Percentiles rank a stretch among this genome's conserved stretches.
Evolutionary conservation across 352 stramenopile genomes (phyloP).

Genomic region (Pythium apleroticum): DNA sequence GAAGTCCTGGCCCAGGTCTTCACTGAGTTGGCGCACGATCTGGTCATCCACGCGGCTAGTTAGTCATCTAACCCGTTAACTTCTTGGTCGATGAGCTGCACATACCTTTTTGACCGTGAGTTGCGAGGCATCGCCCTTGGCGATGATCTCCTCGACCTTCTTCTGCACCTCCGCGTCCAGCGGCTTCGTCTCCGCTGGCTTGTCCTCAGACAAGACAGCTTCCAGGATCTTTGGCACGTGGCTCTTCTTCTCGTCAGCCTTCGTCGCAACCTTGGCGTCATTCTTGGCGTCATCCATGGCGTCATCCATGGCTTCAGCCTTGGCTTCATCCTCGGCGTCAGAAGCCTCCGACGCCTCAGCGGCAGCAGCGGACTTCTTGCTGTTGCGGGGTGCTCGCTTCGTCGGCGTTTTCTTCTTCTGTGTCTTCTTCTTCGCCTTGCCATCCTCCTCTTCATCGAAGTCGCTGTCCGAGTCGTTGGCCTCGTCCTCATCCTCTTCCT

Average conservation of each 20-base stretch:
- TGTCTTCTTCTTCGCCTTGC: conserved; percentile 37
- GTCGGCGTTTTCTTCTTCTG: conserved; percentile 30
- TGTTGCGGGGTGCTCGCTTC: conserved; percentile 20
- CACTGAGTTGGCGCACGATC: conserved; percentile 73
- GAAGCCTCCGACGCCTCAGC: conserved; percentile 19
- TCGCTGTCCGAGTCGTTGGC: conserved; percentile 56
- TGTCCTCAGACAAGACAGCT: conserved; percentile 14
- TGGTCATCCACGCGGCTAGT: conserved; percentile 20
- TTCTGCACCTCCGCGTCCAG: conserved; percentile 52
- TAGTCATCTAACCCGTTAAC: neutral
- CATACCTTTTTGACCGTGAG: conserved; percentile 83
- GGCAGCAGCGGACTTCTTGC: conserved; percentile 24
- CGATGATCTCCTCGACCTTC: conserved; percentile 81
- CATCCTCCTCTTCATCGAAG: conserved; percentile 54
- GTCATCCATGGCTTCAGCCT: conserved; percentile 12
- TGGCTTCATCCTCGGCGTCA: conserved; percentile 12
- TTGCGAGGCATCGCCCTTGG: conserved; percentile 68
- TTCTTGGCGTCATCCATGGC: conserved; percentile 12
- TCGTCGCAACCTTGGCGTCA: too few species aligned
- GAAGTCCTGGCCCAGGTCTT: conserved; percentile 66
- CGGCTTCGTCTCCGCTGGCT: conserved; percentile 14
- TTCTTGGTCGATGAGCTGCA: neutral
- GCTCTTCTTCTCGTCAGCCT: conserved; percentile 30
- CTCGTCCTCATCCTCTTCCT: conserved; percentile 42
- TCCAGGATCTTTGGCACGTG: too few species aligned